Conservation (phyloP, 257 asterid species). For the Perilla frutescens region DNA sequence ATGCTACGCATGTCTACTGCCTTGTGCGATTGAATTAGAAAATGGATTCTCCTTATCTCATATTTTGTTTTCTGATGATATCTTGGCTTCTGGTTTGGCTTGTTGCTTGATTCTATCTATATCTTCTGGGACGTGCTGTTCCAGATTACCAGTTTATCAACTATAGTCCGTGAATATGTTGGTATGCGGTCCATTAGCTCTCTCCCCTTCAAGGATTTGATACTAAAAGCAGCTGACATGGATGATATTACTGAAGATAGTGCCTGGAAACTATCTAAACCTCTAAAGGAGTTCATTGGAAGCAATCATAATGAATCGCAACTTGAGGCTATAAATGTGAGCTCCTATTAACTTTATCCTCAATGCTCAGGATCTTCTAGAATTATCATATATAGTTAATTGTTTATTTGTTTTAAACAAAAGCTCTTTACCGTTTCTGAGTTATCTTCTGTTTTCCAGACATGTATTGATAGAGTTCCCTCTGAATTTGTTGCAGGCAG, state of each 20-base stretch:
- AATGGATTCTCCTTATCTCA: background rate
- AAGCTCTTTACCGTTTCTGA: background rate
- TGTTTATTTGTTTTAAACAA: background rate
- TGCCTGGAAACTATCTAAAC: constrained; percentile 88
- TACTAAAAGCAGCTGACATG: constrained; percentile 70
- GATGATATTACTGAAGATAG: constrained; percentile 58
- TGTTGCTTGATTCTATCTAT: constrained; percentile 31
- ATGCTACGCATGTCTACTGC: constrained; percentile 24
- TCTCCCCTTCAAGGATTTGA: constrained; percentile 88
- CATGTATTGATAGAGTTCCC: constrained; percentile 35
- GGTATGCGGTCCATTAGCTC: constrained; percentile 79
- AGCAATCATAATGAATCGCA: constrained; percentile 83
- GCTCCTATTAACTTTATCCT: constrained; percentile 41
- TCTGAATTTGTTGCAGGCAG: constrained; percentile 70
- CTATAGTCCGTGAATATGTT: constrained; percentile 91
- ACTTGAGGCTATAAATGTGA: constrained; percentile 86
- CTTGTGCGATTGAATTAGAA: constrained; percentile 16
- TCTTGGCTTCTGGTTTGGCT: constrained; percentile 25
- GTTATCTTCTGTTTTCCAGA: constrained; percentile 4
- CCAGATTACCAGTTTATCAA: constrained; percentile 93
- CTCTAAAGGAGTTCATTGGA: constrained; percentile 68
- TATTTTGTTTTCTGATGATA: constrained; percentile 8
- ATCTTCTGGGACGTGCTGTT: constrained; percentile 31
- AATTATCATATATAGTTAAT: background rate
- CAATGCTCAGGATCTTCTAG: constrained; percentile 29